phyloP scores from a whole-genome alignment of 1,284 basidiomycete genomes.

The Leccinum ponderosum region DNA sequence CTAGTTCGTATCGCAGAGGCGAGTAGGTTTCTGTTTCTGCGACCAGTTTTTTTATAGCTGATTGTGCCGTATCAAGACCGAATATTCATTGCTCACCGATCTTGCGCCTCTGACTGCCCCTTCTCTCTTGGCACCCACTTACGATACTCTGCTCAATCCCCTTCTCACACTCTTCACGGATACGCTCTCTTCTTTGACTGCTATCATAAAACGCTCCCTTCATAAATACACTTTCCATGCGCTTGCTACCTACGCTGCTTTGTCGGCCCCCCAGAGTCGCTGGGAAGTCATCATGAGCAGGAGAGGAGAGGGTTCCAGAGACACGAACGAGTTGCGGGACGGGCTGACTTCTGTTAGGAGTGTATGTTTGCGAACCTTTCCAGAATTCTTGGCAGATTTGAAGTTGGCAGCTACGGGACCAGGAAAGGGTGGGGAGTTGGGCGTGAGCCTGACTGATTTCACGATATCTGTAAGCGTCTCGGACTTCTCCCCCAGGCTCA shows the following conservation, averaged over 20 bases:
- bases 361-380: conserved; percentile 75
- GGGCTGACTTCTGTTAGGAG: conserved; percentile 61
- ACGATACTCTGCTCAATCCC: conserved; percentile 59
- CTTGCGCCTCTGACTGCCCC: conserved; percentile 58
- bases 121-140: conserved; percentile 53
- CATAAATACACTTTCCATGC: conserved; percentile 84
- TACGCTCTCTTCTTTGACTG: conserved; percentile 60
- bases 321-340: conserved; percentile 70
- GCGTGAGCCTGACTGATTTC: conserved; percentile 65
- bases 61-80: conserved; percentile 33
- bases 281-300: conserved; percentile 68
- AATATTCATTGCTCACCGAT: conserved; percentile 61
- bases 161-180: conserved; percentile 61
- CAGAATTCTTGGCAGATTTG: conserved; percentile 75
- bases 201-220: conserved; percentile 78
- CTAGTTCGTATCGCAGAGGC: conserved; percentile 66
- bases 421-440: conserved; percentile 48
- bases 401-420: conserved; percentile 54
- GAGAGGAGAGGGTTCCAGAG: conserved; percentile 40
- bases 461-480: conserved; percentile 50
- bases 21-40: conserved; percentile 17
- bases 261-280: conserved; percentile 52
- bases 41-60: neutral
- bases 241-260: conserved; percentile 60
- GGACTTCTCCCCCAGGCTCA: neutral